phyloP scores from a whole-genome alignment of 495 filamentous ascomycete genomes.

The Halenospora varia region DNA sequence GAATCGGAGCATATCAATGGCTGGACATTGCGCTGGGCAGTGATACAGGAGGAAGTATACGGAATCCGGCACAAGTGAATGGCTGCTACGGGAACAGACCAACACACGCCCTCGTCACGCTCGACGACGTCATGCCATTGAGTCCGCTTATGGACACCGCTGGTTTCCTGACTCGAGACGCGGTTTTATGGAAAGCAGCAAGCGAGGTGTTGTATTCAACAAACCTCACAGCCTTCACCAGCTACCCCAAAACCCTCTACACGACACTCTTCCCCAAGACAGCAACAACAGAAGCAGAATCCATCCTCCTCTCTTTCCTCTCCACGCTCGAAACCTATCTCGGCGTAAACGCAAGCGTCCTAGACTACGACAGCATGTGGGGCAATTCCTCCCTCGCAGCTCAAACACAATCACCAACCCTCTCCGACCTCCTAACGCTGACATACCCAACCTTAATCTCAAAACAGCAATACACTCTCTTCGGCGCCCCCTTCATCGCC shows the following conservation, averaged over 20 bases:
- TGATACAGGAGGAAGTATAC: constrained; percentile 34
- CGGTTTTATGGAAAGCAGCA: constrained; percentile 37
- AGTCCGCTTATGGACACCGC: constrained; percentile 39
- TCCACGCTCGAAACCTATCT: constrained; percentile 35
- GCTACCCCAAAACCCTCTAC: constrained; percentile 42
- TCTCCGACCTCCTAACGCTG: constrained; percentile 31
- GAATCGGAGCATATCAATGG: constrained; percentile 47
- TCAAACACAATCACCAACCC: constrained; percentile 33
- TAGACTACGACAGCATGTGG: constrained; percentile 41
- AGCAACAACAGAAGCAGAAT: constrained; percentile 28
- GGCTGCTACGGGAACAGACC: constrained; percentile 29
- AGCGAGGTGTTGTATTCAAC: constrained; percentile 36
- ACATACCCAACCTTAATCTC: constrained; percentile 51
- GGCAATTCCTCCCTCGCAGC: constrained; percentile 32
- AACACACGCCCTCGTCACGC: constrained; percentile 27
- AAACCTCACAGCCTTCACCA: constrained; percentile 28
- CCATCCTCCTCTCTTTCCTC: constrained; percentile 36
- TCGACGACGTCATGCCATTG: constrained; percentile 39
- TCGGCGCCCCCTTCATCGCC: constrained; percentile 46
- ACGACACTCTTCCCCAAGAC: constrained; percentile 33
- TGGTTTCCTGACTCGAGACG: constrained; percentile 41
- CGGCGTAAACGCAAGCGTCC: constrained; percentile 30
- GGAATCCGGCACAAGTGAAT: constrained; percentile 27
- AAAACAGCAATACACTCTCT: constrained; percentile 44
- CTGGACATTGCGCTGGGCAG: constrained; percentile 46